These are phyloP conservation scores for Chlamydomonas asymmetrica DNA, from an alignment of 139 green algal species.

Conservation along the genomic window DNA sequence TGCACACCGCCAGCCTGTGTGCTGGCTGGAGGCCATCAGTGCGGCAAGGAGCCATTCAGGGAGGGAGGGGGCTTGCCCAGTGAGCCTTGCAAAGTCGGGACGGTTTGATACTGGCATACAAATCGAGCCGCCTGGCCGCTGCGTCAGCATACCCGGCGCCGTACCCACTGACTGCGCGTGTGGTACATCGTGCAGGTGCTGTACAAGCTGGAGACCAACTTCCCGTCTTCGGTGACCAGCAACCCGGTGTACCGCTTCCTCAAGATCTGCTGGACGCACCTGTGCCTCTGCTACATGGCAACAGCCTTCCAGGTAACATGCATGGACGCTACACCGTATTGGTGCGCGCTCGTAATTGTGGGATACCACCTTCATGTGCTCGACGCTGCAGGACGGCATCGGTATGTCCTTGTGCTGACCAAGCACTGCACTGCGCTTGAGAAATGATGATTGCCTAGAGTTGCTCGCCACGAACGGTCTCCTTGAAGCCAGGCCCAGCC, in stretches of 20 bases:
- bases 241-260: conserved; percentile 13
- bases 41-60: neutral
- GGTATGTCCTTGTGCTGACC: too few species aligned
- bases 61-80: neutral
- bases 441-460: too few species aligned
- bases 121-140: neutral
- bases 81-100: too few species aligned
- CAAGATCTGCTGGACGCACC: conserved; percentile 45
- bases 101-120: neutral
- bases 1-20: too few species aligned
- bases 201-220: conserved; percentile 25
- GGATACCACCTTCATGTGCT: too few species aligned
- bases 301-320: conserved; percentile 41
- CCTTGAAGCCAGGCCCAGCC: too few species aligned
- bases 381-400: too few species aligned
- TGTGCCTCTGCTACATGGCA: conserved; percentile 50
- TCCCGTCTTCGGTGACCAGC: neutral
- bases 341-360: too few species aligned
- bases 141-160: neutral
- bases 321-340: too few species aligned
- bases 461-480: too few species aligned
- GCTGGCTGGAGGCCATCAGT: too few species aligned
- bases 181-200: conserved; percentile 1
- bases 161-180: neutral
- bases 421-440: too few species aligned